phyloP scores from a whole-genome alignment of 768 basidiomycete species.

The Amanita subjunquillea region DNA sequence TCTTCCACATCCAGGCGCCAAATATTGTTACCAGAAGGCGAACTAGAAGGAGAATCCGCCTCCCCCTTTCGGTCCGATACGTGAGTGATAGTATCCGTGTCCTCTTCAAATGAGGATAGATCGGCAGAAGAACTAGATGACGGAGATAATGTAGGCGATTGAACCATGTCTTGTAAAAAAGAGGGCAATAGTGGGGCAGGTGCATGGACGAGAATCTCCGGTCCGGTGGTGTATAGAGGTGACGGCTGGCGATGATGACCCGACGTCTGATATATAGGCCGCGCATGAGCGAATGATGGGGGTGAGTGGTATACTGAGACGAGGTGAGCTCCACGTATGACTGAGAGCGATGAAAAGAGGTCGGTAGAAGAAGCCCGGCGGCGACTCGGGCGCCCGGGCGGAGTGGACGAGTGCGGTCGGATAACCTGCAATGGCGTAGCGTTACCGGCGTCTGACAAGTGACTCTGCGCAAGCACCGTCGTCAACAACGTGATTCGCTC shows the following conservation, averaged over 20 bases:
- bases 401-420: constrained; percentile 36
- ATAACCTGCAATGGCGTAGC: constrained; percentile 13
- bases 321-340: constrained; percentile 36
- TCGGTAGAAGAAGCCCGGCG: constrained; percentile 19
- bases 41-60: constrained; percentile 15
- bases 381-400: constrained; percentile 27
- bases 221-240: constrained; percentile 26
- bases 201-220: constrained; percentile 23
- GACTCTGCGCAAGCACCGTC: constrained; percentile 55
- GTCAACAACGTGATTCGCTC: constrained; percentile 77
- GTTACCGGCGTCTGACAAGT: constrained; percentile 15
- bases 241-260: constrained; percentile 30
- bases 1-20: constrained; percentile 72
- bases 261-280: constrained; percentile 68
- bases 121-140: constrained; percentile 59
- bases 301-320: constrained; percentile 26
- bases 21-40: constrained; percentile 39
- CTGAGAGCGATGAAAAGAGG: constrained; percentile 37
- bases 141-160: constrained; percentile 56
- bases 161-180: constrained; percentile 67
- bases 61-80: constrained; percentile 10
- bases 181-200: constrained; percentile 58
- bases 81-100: constrained; percentile 16
- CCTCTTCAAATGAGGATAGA: constrained; percentile 55
- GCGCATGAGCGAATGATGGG: constrained; percentile 16